phyloP scores from a whole-genome alignment of 768 basidiomycete species.

The Clavaria fumosa region DNA sequence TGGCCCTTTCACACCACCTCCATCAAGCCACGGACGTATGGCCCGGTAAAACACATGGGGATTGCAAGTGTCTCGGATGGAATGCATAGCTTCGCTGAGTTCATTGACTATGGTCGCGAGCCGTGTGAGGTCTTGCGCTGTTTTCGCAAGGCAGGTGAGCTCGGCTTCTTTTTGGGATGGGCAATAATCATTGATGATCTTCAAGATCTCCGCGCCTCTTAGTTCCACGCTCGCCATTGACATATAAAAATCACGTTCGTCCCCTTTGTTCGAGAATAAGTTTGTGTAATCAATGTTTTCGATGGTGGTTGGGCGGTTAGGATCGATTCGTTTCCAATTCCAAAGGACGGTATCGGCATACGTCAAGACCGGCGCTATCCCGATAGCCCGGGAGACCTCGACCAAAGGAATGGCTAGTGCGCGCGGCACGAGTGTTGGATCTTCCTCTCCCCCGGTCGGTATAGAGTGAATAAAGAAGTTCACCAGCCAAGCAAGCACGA shows the following conservation, averaged over 20 bases:
- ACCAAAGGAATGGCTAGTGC: constrained; percentile 68
- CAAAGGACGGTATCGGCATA: constrained; percentile 94
- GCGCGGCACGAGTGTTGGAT: constrained; percentile 48
- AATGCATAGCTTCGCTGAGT: constrained; percentile 53
- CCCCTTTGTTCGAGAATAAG: constrained; percentile 71
- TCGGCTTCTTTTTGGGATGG: constrained; percentile 57
- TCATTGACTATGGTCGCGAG: constrained; percentile 58
- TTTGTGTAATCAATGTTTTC: constrained; percentile 64
- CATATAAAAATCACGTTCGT: constrained; percentile 78
- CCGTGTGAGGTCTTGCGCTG: constrained; percentile 55
- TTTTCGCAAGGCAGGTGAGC: constrained; percentile 44
- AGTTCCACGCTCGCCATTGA: constrained; percentile 76
- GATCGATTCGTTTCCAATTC: constrained; percentile 61
- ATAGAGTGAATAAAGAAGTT: constrained; percentile 85
- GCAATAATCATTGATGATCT: constrained; percentile 76
- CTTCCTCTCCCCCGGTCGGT: constrained; percentile 24
- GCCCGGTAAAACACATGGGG: constrained; percentile 83
- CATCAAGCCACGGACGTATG: constrained; percentile 87
- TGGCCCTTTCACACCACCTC: constrained; percentile 49
- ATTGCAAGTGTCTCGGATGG: constrained; percentile 56
- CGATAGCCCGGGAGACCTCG: constrained; percentile 55
- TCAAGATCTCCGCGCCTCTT: constrained; percentile 72
- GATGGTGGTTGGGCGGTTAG: constrained; percentile 39
- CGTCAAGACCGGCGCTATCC: constrained; percentile 87
- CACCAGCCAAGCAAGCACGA: constrained; percentile 77